phyloP scores from a whole-genome alignment of 345 rosid genomes.

The Syzygium oleosum region DNA sequence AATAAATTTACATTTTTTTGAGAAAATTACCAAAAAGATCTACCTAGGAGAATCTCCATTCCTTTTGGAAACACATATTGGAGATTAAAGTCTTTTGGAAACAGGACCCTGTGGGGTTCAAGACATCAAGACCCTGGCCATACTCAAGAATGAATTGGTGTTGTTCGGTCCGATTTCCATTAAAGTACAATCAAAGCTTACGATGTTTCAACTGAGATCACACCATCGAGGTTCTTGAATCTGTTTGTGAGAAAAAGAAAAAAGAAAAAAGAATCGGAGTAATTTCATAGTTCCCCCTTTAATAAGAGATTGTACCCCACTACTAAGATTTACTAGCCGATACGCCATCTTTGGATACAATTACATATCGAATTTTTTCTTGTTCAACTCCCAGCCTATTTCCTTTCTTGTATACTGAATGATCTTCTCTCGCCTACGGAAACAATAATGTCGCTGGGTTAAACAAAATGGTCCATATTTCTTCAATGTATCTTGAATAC shows the following conservation, averaged over 20 bases:
- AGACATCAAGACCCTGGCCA: background rate
- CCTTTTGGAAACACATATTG: background rate
- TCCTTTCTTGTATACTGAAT: background rate
- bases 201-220: background rate
- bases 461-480: background rate
- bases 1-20: background rate
- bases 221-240: background rate
- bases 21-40: no score
- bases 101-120: background rate
- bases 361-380: background rate
- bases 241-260: background rate
- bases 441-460: background rate
- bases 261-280: background rate
- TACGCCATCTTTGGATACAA: background rate
- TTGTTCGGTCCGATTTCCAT: no score
- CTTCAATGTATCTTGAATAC: background rate
- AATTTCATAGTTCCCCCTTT: background rate
- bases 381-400: background rate
- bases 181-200: no score
- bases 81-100: background rate
- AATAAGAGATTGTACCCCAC: background rate
- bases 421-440: background rate
- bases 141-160: no score
- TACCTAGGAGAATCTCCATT: background rate
- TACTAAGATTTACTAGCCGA: background rate